Percentiles rank a stretch among this genome's conserved stretches.
Conservation (phyloP, 176 grass and related monocot genomes). For the Dendrocalamus sinicus region DNA sequence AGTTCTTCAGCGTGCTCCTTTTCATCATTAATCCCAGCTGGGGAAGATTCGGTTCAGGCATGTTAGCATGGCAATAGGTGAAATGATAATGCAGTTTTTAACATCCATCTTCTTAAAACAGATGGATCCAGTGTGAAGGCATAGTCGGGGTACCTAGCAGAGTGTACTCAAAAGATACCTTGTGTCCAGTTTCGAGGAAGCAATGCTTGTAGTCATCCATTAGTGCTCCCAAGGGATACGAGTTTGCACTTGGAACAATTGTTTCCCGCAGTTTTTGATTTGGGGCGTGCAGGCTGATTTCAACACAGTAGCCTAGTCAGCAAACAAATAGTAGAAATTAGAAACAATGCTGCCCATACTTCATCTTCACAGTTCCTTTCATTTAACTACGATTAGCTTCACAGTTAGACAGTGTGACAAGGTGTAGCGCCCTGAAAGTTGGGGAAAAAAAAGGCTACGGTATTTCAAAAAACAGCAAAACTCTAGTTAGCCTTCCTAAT, state of each 20-base stretch:
- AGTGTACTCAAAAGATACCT: conserved; percentile 94
- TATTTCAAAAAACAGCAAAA: too few species aligned
- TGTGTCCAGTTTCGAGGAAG: conserved; percentile 75
- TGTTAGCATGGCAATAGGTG: conserved; percentile 21
- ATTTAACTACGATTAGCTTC: neutral
- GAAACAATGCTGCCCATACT: neutral
- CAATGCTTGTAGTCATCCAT: conserved; percentile 89
- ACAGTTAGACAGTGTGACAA: neutral
- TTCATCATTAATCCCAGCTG: conserved; percentile 91
- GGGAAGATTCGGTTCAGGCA: neutral
- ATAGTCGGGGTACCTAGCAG: conserved; percentile 58
- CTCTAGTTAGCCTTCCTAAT: too few species aligned
- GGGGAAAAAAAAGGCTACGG: too few species aligned
- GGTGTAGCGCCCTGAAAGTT: too few species aligned
- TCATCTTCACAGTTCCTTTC: neutral
- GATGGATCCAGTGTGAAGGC: neutral
- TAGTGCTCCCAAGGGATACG: conserved; percentile 80
- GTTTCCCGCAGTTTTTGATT: conserved; percentile 86
- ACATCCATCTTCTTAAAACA: neutral
- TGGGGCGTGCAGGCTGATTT: conserved; percentile 78
- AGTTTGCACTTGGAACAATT: conserved; percentile 91
- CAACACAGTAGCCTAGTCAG: conserved; percentile 10
- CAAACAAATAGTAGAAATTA: neutral
- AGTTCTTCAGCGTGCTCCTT: conserved; percentile 75
- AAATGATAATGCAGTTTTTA: neutral